phyloP scores from a whole-genome alignment of 345 rosid species.

The Geranium rotundifolium region DNA sequence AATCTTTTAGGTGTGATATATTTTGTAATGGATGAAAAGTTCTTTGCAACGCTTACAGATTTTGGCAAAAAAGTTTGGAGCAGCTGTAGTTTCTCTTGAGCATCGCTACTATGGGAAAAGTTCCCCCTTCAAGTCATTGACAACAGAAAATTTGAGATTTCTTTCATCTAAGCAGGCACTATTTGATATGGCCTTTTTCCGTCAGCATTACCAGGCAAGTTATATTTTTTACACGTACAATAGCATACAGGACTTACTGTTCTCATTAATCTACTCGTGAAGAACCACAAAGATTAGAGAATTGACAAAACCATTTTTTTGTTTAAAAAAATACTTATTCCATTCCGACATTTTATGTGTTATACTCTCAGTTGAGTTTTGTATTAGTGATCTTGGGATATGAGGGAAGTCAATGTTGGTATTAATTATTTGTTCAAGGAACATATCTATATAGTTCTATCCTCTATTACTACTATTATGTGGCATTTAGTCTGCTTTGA shows the following conservation, averaged over 20 bases:
- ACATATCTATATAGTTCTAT: background rate
- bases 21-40: background rate
- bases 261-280: no score
- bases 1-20: no score
- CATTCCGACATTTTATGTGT: no score
- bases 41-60: slow-evolving; percentile 26
- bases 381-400: no score
- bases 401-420: no score
- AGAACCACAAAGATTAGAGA: no score
- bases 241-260: background rate
- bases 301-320: no score
- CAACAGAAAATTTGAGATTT: slow-evolving; percentile 65
- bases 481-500: no score
- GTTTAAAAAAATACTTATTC: no score
- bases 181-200: slow-evolving; percentile 78
- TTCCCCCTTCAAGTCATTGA: slow-evolving; percentile 54
- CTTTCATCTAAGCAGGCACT: slow-evolving; percentile 90
- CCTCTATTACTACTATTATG: background rate
- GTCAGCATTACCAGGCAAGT: slow-evolving; percentile 68
- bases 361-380: no score
- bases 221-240: background rate
- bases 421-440: no score
- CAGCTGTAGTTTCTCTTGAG: slow-evolving; percentile 87
- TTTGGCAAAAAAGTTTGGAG: slow-evolving; percentile 94
- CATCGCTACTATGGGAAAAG: slow-evolving; percentile 97